Evolutionary conservation across 2,329 filamentous ascomycete genomes (phyloP), one percentile per base, ranked within the genome.

Genomic region (Cercospora zeae-maydis): DNA sequence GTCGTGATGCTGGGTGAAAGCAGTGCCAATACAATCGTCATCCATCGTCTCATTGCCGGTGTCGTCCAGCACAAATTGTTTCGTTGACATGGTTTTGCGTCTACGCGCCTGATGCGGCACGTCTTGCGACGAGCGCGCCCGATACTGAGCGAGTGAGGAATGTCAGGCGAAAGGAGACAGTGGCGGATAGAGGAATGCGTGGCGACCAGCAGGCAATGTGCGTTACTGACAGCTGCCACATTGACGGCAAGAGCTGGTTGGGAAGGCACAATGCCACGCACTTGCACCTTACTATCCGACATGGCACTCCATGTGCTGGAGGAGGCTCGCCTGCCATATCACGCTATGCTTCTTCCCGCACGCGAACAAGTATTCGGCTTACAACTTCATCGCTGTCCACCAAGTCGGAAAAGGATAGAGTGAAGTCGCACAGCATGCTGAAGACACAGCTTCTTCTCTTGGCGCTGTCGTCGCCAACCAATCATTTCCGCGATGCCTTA

Each of bases 401-500:
- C 3, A 2, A 27, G 31, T 34, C 31, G 31, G 33, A 16, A 56
- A 16, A 27, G 34, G 34, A 42, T 2, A n/a, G 27, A 27, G 19
- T 27, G 53, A 56, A 36, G 53, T 39, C 33, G 53, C 49, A 53
- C 49, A 21, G n/a, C 49, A 13, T 21, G n/a, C n/a, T 53, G 49
- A 8, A 33, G 31, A n/a, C 49, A 53, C 31, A 19, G 49, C 30
- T 16, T 33, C 30, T 16, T 33, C 9, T 30, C 57, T 59, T 59
- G 57, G 57, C 57, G 19, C 37, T 31, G 49, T 16, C 42, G 27
- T 16, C 51, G 24, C 14, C 47, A 31, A 58, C 62, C 58, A 64
- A 64, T 64, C 58, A 61, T 13, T 9, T 5, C 14, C 21, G 31
- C 9, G 7, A 53, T 10, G 10, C 16, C 53, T 33, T 64, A 64